phyloP scores from a whole-genome alignment of 23 red algal genomes.

The Gracilariopsis chorda region DNA sequence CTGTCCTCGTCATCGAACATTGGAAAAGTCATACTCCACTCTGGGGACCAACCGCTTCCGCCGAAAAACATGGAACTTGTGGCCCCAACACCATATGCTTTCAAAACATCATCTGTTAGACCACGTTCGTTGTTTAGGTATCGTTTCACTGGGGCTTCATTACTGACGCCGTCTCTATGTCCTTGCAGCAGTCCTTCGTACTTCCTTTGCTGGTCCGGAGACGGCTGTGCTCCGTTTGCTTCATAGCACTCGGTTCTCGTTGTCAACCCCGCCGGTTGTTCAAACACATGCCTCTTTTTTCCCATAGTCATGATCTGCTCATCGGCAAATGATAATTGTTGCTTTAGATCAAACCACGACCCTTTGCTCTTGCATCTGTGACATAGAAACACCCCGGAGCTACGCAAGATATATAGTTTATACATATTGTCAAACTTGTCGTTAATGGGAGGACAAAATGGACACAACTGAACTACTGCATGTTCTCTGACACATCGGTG shows the following conservation, averaged over 20 bases:
- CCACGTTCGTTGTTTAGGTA: slow-evolving; percentile 58
- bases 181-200: neutral
- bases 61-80: slow-evolving; percentile 7
- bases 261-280: neutral
- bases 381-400: slow-evolving; percentile 77
- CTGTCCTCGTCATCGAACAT: slow-evolving; percentile 24
- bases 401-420: slow-evolving; percentile 71
- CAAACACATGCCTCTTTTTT: neutral
- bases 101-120: slow-evolving; percentile 25
- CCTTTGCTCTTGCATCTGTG: slow-evolving; percentile 76
- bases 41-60: slow-evolving; percentile 14
- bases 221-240: neutral
- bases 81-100: slow-evolving; percentile 71
- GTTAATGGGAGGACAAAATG: slow-evolving; percentile 67
- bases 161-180: neutral
- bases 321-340: slow-evolving; percentile 20
- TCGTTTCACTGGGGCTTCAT: neutral
- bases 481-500: neutral
- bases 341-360: slow-evolving; percentile 56
- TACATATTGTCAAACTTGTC: slow-evolving; percentile 73
- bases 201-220: neutral
- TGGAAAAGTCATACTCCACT: slow-evolving; percentile 73
- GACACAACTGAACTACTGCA: slow-evolving; percentile 75
- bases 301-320: neutral
- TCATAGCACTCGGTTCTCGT: neutral